A percentile compares a stretch with the other conserved stretches of the same genome.
Evolutionary conservation across 2,329 filamentous ascomycete genomes (phyloP).

Genomic region (Talaromyces pinophilus): DNA sequence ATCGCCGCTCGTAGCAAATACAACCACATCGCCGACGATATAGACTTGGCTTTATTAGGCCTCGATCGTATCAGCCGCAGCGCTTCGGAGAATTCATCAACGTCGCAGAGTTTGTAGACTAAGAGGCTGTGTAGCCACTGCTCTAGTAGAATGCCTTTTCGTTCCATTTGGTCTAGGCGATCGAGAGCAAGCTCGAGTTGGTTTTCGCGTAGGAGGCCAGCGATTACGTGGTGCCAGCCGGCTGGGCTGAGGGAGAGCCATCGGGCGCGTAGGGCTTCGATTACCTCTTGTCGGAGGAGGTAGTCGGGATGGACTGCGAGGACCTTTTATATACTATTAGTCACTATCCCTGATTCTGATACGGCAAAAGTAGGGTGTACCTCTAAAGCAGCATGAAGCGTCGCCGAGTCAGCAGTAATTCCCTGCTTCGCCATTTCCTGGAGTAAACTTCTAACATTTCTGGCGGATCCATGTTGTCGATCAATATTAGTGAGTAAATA

Average conservation of each 20-base stretch:
- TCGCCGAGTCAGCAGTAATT: conserved; percentile 63
- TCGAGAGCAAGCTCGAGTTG: conserved; percentile 79
- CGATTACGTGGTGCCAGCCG: conserved; percentile 66
- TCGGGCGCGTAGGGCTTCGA: conserved; percentile 64
- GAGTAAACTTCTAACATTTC: conserved; percentile 64
- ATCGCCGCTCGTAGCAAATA: conserved; percentile 76
- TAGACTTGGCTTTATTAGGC: conserved; percentile 46
- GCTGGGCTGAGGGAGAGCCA: conserved; percentile 67
- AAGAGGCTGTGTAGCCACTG: conserved; percentile 79
- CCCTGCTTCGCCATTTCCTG: conserved; percentile 67
- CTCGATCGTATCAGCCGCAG: conserved; percentile 66
- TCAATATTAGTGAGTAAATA: conserved; percentile 72
- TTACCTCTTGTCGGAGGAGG: conserved; percentile 67
- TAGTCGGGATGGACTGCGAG: conserved; percentile 86
- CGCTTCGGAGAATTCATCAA: conserved; percentile 75
- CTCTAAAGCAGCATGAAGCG: conserved; percentile 72
- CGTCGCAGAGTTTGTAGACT: conserved; percentile 69
- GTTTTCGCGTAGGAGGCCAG: conserved; percentile 76
- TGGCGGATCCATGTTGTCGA: conserved; percentile 64
- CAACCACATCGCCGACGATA: conserved; percentile 64
- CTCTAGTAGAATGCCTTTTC: conserved; percentile 57
- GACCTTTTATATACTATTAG: conserved; percentile 48
- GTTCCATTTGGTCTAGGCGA: conserved; percentile 67
- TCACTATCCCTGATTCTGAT: not conserved
- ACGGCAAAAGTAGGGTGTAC: conserved; percentile 39